Conservation (phyloP, 2,329 filamentous ascomycete species). For the Cladorrhinum sp. region DNA sequence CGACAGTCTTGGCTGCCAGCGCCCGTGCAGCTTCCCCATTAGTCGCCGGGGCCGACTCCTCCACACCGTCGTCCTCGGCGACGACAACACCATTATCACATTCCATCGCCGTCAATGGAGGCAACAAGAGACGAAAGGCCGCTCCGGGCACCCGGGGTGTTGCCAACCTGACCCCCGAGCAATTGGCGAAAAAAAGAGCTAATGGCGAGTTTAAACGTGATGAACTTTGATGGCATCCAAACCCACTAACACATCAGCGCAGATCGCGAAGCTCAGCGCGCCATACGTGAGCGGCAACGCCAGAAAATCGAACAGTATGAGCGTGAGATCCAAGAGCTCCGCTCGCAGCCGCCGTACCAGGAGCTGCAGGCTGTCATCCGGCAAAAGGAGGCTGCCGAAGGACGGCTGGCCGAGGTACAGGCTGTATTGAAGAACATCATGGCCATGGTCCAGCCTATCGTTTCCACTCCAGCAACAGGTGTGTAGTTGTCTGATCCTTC, state of each 20-base stretch:
- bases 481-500: neutral
- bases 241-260: constrained; percentile 27
- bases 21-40: no score
- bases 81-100: neutral
- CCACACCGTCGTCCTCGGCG: neutral
- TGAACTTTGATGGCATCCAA: neutral
- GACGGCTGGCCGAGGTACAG: constrained; percentile 77
- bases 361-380: constrained; percentile 74
- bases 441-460: constrained; percentile 59
- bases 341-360: constrained; percentile 76
- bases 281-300: constrained; percentile 79
- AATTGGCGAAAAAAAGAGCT: constrained; percentile 65
- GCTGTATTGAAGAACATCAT: constrained; percentile 64
- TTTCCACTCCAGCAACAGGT: constrained; percentile 33
- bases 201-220: constrained; percentile 53
- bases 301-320: constrained; percentile 75
- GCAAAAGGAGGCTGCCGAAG: constrained; percentile 73
- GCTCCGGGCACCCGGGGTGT: constrained; percentile 48
- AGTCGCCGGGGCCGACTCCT: no score
- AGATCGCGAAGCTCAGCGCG: constrained; percentile 82
- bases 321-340: constrained; percentile 69
- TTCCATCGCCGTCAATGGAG: neutral
- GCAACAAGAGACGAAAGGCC: constrained; percentile 45
- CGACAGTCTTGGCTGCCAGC: neutral
- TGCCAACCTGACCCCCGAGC: constrained; percentile 68